phyloP scores from a whole-genome alignment of 2,329 filamentous ascomycete genomes.

The Nothophaeocryptopus gaeumannii region DNA sequence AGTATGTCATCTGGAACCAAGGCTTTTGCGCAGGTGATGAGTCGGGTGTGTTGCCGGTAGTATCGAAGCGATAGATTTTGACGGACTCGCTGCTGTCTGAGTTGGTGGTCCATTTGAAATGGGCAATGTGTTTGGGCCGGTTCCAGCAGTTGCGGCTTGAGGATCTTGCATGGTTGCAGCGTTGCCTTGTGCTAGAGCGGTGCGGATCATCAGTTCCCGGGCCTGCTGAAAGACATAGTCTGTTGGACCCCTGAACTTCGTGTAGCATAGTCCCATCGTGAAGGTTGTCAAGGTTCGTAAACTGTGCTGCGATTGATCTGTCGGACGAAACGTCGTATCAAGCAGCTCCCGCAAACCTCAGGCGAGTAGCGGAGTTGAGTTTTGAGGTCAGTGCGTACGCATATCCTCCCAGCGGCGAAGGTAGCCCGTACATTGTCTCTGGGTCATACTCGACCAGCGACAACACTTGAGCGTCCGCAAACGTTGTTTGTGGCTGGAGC shows the following conservation, averaged over 20 bases:
- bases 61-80: slow-evolving; percentile 17
- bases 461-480: slow-evolving; percentile 4
- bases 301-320: slow-evolving; percentile 13
- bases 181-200: slow-evolving; percentile 18
- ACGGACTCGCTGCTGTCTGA: slow-evolving; percentile 12
- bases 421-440: slow-evolving; percentile 13
- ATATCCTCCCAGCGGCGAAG: slow-evolving; percentile 13
- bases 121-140: slow-evolving; percentile 20
- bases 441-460: slow-evolving; percentile 6
- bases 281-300: slow-evolving; percentile 13
- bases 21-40: slow-evolving; percentile 10
- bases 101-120: slow-evolving; percentile 17
- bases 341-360: slow-evolving; percentile 15
- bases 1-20: slow-evolving; percentile 18
- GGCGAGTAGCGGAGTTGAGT: slow-evolving; percentile 10
- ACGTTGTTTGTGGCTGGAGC: slow-evolving; percentile 1
- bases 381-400: slow-evolving; percentile 16
- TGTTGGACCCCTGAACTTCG: slow-evolving; percentile 15
- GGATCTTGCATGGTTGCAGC: slow-evolving; percentile 8
- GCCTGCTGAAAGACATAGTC: slow-evolving; percentile 14
- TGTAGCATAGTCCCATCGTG: slow-evolving; percentile 8
- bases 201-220: slow-evolving; percentile 20
- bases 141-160: slow-evolving; percentile 15
- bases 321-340: slow-evolving; percentile 13
- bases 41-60: slow-evolving; percentile 1